These are phyloP conservation scores for Yamadazyma sp. DNA, from an alignment of 1,139 yeast genomes.

Conservation along the genomic window DNA sequence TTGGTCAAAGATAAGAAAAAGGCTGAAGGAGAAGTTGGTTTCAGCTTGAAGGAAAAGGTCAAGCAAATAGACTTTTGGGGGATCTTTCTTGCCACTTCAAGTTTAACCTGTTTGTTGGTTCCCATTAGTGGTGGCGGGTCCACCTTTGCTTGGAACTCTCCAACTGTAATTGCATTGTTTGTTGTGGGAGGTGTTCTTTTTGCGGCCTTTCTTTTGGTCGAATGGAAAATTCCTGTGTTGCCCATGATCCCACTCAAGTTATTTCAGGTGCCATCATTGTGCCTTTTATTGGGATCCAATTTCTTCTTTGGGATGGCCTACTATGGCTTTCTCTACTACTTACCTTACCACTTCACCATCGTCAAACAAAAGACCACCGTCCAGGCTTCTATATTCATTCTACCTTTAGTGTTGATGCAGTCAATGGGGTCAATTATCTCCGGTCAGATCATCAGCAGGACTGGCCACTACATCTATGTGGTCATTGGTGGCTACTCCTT, in stretches of 20 bases:
- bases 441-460: slow-evolving; percentile 43
- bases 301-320: slow-evolving; percentile 54
- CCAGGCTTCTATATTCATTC: slow-evolving; percentile 38
- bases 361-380: slow-evolving; percentile 42
- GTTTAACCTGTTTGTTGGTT: slow-evolving; percentile 44
- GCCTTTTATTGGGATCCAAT: slow-evolving; percentile 43
- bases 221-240: slow-evolving; percentile 47
- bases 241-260: slow-evolving; percentile 58
- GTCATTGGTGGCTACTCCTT: slow-evolving; percentile 42
- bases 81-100: slow-evolving; percentile 41
- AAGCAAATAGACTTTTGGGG: slow-evolving; percentile 53
- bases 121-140: slow-evolving; percentile 60
- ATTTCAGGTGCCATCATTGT: slow-evolving; percentile 33
- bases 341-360: slow-evolving; percentile 53
- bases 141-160: slow-evolving; percentile 51
- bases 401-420: slow-evolving; percentile 47
- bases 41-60: slow-evolving; percentile 30
- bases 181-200: slow-evolving; percentile 46
- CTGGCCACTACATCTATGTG: slow-evolving; percentile 46
- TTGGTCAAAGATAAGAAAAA: slow-evolving; percentile 22
- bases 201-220: slow-evolving; percentile 43
- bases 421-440: slow-evolving; percentile 39
- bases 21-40: slow-evolving; percentile 19
- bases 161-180: slow-evolving; percentile 48
- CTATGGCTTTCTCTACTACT: slow-evolving; percentile 44